A percentile compares a stretch with the other conserved stretches of the same genome.
Conservation (phyloP, 1,284 basidiomycete species). For the Ceratobasidium sp. region DNA sequence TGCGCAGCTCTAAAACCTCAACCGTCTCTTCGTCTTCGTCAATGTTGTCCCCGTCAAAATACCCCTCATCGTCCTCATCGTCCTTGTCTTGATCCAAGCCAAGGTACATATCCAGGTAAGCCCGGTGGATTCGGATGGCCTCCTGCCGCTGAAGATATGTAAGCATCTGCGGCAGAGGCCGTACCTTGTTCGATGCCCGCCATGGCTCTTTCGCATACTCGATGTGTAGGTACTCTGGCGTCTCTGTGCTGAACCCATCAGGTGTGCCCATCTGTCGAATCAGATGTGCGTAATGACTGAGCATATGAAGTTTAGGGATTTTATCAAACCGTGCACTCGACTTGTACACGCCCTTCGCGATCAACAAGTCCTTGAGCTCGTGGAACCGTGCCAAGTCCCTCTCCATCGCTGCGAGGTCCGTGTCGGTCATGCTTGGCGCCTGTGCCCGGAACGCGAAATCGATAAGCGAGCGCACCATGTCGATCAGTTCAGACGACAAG, state of each 20-base stretch:
- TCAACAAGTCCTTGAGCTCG: slow-evolving; percentile 49
- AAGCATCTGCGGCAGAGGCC: slow-evolving; percentile 37
- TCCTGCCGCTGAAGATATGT: slow-evolving; percentile 35
- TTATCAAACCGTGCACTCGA: neutral
- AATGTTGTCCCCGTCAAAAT: too few species aligned
- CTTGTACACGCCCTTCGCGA: too few species aligned
- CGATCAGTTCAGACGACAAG: neutral
- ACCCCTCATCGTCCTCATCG: neutral
- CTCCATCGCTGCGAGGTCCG: slow-evolving; percentile 47
- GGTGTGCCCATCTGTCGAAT: slow-evolving; percentile 33
- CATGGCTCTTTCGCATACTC: slow-evolving; percentile 43
- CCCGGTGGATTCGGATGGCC: slow-evolving; percentile 18
- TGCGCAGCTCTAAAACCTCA: too few species aligned
- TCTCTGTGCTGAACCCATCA: slow-evolving; percentile 42
- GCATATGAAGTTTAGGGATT: slow-evolving; percentile 41
- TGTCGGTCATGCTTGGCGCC: slow-evolving; percentile 11
- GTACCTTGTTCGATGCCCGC: slow-evolving; percentile 32
- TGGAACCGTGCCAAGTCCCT: slow-evolving; percentile 49
- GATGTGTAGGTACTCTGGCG: slow-evolving; percentile 42
- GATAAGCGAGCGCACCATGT: slow-evolving; percentile 6
- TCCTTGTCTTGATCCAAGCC: neutral
- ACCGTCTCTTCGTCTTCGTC: neutral
- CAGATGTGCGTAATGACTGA: neutral
- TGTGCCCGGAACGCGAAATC: slow-evolving; percentile 13
- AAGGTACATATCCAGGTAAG: slow-evolving; percentile 1